Percentiles rank a stretch among this genome's conserved stretches.
Evolutionary conservation across 1,284 basidiomycete genomes (phyloP).

Genomic region (Microbotryomycetes sp.): DNA sequence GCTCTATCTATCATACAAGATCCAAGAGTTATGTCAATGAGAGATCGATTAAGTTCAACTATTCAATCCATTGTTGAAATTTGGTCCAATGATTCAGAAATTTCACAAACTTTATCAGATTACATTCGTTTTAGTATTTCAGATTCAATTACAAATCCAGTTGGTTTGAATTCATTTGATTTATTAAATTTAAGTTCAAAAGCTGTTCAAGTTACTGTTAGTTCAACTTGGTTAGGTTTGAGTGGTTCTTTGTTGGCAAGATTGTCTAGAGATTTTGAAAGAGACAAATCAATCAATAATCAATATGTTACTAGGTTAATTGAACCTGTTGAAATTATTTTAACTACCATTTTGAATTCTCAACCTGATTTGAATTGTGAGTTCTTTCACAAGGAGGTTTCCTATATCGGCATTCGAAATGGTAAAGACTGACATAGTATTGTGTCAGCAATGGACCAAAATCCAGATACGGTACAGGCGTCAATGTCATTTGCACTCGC

Average conservation of each 20-base stretch:
- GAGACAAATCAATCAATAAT: constrained; percentile 7
- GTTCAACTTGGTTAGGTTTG: constrained; percentile 34
- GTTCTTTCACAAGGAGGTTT: neutral
- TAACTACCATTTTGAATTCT: constrained; percentile 15
- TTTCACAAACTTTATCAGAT: constrained; percentile 33
- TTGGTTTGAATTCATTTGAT: constrained; percentile 29
- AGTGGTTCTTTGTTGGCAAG: constrained; percentile 23
- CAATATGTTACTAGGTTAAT: constrained; percentile 6
- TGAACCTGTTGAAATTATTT: constrained; percentile 13
- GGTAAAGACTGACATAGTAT: no score
- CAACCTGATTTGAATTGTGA: constrained; percentile 9
- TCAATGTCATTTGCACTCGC: constrained; percentile 31
- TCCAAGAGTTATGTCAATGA: constrained; percentile 21
- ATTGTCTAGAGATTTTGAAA: constrained; percentile 12
- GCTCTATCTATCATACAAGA: constrained; percentile 14
- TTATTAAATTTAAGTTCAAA: constrained; percentile 25
- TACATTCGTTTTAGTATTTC: constrained; percentile 31
- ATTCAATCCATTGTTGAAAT: constrained; percentile 25
- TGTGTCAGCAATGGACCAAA: constrained; percentile 34
- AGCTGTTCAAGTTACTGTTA: constrained; percentile 16
- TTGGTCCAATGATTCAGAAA: constrained; percentile 30
- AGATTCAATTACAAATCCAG: constrained; percentile 30
- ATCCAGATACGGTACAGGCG: constrained; percentile 37
- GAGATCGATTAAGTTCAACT: constrained; percentile 17
- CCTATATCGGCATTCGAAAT: neutral